Percentiles rank a stretch among this genome's conserved stretches.
Conservation (phyloP, 176 grass and related monocot genomes). For the Neostapfia colusana region DNA sequence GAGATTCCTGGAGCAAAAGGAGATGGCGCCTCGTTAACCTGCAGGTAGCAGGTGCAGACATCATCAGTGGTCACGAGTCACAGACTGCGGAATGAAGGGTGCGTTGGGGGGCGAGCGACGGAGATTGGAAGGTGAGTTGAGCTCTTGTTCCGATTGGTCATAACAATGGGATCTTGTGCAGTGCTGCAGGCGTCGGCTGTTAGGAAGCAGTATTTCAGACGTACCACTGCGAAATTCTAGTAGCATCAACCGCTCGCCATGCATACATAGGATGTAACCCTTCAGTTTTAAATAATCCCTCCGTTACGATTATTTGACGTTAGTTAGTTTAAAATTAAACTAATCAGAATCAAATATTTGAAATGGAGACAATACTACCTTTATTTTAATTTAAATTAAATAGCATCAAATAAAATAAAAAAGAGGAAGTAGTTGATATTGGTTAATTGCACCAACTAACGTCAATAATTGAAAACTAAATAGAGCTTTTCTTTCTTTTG, state of each 20-base stretch:
- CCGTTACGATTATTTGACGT: too few relatives aligned
- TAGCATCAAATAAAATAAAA: too few relatives aligned
- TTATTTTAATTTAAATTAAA: too few relatives aligned
- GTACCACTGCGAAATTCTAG: neutral
- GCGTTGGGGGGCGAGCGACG: neutral
- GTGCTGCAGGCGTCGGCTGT: neutral
- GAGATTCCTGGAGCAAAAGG: slow-evolving; percentile 30
- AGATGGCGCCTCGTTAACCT: too few relatives aligned
- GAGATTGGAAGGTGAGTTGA: neutral
- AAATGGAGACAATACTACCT: too few relatives aligned
- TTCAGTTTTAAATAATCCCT: too few relatives aligned
- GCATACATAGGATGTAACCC: too few relatives aligned
- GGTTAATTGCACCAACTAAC: too few relatives aligned
- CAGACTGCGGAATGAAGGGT: neutral
- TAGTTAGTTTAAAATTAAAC: too few relatives aligned
- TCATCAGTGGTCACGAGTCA: neutral
- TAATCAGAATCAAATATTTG: too few relatives aligned
- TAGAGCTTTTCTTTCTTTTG: neutral
- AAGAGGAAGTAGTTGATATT: too few relatives aligned
- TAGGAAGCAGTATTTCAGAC: neutral
- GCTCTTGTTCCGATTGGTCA: neutral
- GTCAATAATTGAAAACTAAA: too few relatives aligned
- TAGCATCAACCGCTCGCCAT: neutral
- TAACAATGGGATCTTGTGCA: neutral
- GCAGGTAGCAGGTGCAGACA: neutral